Conservation (phyloP, 2,329 filamentous ascomycete species). For the Neonectria hederae region DNA sequence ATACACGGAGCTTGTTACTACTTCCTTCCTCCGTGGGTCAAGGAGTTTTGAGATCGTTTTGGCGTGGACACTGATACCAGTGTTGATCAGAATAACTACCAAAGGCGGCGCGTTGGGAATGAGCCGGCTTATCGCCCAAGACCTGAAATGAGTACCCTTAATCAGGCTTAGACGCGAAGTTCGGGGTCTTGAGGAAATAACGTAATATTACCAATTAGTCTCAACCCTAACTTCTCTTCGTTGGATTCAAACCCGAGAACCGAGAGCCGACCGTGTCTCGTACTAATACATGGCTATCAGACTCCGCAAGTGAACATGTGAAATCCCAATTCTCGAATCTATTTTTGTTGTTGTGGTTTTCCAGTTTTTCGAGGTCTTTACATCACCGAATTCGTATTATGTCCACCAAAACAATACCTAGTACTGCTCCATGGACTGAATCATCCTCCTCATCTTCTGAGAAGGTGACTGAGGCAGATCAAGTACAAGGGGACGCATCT, state of each 20-base stretch:
- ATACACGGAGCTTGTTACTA: conserved; percentile 31
- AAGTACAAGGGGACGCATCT: neutral
- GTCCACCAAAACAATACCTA: neutral
- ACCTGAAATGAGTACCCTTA: no score
- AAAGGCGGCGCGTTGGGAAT: neutral
- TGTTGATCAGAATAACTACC: neutral
- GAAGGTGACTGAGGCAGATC: conserved; percentile 21
- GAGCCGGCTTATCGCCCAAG: no score
- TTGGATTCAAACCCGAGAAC: conserved; percentile 1
- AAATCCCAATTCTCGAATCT: neutral
- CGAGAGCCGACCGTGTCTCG: conserved; percentile 6
- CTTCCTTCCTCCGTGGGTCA: conserved; percentile 32
- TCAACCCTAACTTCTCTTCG: neutral
- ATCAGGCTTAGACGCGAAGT: no score
- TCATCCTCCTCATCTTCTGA: conserved; percentile 18
- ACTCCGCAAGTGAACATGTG: neutral
- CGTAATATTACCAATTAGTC: neutral
- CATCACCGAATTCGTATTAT: conserved; percentile 17
- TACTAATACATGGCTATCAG: neutral
- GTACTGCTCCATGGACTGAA: neutral
- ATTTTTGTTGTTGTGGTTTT: neutral
- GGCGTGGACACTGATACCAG: no score
- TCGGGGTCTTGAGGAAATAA: no score
- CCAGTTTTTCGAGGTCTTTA: neutral
- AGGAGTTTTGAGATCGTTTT: neutral